Conservation (phyloP, 257 asterid genomes). For the Solanum bulbocastanum region DNA sequence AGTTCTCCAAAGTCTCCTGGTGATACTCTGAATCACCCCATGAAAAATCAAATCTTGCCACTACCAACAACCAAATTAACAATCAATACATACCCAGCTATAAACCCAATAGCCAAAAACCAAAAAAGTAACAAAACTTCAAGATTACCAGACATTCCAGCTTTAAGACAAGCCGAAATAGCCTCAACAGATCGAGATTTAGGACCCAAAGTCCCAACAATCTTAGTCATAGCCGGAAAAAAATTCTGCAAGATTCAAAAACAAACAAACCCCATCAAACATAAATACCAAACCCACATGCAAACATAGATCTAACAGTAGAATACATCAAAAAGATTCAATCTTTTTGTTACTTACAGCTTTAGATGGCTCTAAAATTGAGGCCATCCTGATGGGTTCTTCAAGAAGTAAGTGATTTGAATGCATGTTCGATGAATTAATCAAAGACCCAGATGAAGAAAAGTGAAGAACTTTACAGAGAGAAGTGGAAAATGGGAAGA, state of each 20-base stretch:
- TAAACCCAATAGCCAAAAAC: not conserved
- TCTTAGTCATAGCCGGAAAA: conserved; percentile 89
- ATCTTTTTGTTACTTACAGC: conserved; percentile 24
- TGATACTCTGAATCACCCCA: conserved; percentile 74
- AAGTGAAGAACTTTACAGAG: not conserved
- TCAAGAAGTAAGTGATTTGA: conserved; percentile 74
- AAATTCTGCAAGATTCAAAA: conserved; percentile 34
- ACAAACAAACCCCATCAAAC: not conserved
- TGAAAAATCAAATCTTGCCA: conserved; percentile 88
- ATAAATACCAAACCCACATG: not conserved
- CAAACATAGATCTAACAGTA: not conserved
- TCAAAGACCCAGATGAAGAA: not conserved
- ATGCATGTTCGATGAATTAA: conserved; percentile 35
- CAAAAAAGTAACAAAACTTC: not conserved
- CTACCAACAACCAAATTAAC: conserved; percentile 17
- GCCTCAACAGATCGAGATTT: conserved; percentile 68
- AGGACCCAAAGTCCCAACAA: conserved; percentile 82
- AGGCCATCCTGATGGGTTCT: conserved; percentile 91
- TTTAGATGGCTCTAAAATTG: conserved; percentile 89
- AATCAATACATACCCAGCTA: not conserved
- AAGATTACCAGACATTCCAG: conserved; percentile 88
- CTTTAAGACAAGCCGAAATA: conserved; percentile 67
- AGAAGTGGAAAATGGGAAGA: not conserved
- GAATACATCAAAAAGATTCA: not conserved
- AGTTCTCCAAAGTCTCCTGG: conserved; percentile 68